Conservation (phyloP, 352 stramenopile genomes). For the Paralagenidium karlingii region DNA sequence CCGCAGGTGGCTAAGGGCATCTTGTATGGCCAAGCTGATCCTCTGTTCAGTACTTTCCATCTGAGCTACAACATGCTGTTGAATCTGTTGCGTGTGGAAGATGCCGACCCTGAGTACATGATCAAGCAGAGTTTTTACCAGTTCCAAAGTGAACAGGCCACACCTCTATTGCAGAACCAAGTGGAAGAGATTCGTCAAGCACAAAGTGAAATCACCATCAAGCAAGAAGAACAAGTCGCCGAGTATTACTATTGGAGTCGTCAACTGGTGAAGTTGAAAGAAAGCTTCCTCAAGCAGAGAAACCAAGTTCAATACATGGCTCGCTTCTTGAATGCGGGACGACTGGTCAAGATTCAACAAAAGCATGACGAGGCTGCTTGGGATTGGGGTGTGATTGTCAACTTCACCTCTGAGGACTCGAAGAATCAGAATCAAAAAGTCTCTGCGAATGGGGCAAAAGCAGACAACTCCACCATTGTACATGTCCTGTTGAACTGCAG, state of each 20-base stretch:
- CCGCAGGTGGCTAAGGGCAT: conserved; percentile 92
- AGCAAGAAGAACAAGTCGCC: conserved; percentile 81
- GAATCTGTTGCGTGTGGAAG: conserved; percentile 98
- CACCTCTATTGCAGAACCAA: conserved; percentile 62
- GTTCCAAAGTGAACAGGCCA: conserved; percentile 81
- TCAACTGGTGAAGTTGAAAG: conserved; percentile 86
- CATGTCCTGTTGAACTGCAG: conserved; percentile 76
- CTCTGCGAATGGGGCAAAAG: conserved; percentile 37
- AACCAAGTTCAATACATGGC: conserved; percentile 88
- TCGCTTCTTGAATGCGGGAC: conserved; percentile 90
- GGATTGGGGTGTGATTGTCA: conserved; percentile 80
- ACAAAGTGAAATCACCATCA: conserved; percentile 81
- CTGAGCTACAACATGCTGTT: conserved; percentile 99
- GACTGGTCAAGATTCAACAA: conserved; percentile 80
- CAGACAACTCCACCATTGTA: conserved; percentile 62
- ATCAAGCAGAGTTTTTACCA: conserved; percentile 97
- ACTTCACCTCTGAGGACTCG: conserved; percentile 73
- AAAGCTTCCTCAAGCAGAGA: conserved; percentile 87
- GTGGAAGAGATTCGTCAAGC: conserved; percentile 72
- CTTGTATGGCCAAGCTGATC: conserved; percentile 69
- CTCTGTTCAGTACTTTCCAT: conserved; percentile 86
- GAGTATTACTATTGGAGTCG: conserved; percentile 86
- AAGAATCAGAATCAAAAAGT: too few relatives aligned
- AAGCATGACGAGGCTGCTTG: conserved; percentile 42
- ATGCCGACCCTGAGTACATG: conserved; percentile 95